Evolutionary conservation across 306 rosid species (phyloP).

Genomic region (Quercus agrifolia): DNA sequence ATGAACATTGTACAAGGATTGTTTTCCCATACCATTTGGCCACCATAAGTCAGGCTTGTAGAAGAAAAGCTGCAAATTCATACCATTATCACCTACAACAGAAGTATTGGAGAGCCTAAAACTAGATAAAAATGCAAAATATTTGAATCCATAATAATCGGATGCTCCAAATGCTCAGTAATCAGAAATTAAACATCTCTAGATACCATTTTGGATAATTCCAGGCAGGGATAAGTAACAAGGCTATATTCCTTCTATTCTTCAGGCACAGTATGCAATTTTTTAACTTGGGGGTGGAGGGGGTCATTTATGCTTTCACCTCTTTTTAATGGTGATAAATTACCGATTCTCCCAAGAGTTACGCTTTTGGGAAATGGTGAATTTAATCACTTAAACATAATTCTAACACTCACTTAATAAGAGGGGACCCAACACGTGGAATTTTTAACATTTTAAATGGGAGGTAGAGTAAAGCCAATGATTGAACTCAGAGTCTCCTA

Average conservation of each 20-base stretch:
- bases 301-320: background rate
- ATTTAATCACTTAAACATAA: too few species aligned
- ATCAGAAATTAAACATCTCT: background rate
- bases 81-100: constrained; percentile 26
- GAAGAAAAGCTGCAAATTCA: constrained; percentile 72
- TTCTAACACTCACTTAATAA: too few species aligned
- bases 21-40: constrained; percentile 99
- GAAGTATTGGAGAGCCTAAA: constrained; percentile 12
- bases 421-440: too few species aligned
- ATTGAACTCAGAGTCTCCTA: too few species aligned
- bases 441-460: too few species aligned
- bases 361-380: too few species aligned
- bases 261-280: background rate
- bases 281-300: background rate
- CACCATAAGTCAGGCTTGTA: constrained; percentile 95
- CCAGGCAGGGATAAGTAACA: background rate
- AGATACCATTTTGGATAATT: background rate
- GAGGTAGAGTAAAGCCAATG: too few species aligned
- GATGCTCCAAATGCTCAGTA: constrained; percentile 21
- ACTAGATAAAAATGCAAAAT: constrained; percentile 4
- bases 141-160: constrained; percentile 18
- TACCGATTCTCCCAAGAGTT: too few species aligned
- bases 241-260: background rate
- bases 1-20: constrained; percentile 65
- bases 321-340: background rate